Evolutionary conservation across 129 eudicot genomes (phyloP).

Genomic region (Flaveria ramosissima): DNA sequence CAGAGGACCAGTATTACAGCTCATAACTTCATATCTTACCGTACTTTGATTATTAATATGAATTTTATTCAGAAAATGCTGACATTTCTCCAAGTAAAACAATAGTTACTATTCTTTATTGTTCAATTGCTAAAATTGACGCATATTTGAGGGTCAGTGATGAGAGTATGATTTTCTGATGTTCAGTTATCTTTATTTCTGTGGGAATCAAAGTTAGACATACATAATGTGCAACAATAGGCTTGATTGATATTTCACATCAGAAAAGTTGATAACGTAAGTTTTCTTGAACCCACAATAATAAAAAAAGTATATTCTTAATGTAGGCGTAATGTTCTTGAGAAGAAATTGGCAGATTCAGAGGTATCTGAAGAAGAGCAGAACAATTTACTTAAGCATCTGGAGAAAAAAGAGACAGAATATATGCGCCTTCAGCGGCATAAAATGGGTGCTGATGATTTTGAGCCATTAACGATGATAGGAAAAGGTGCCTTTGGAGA

Average conservation of each 20-base stretch:
- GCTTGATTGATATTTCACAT: neutral
- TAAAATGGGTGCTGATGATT: conserved; percentile 26
- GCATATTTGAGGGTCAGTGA: neutral
- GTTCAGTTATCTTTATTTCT: neutral
- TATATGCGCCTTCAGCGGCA: conserved; percentile 26
- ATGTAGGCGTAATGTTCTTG: conserved; percentile 66
- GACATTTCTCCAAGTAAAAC: conserved; percentile 16
- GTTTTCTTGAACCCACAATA: neutral
- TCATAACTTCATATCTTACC: neutral
- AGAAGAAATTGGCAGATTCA: conserved; percentile 77
- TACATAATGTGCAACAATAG: neutral
- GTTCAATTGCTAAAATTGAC: conserved; percentile 8
- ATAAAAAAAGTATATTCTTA: neutral
- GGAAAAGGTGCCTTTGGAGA: conserved; percentile 91
- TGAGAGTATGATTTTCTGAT: conserved; percentile 2
- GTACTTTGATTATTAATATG: neutral
- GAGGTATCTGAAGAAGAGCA: conserved; percentile 65
- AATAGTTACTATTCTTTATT: conserved; percentile 9
- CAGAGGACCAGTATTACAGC: neutral
- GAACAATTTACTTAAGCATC: conserved; percentile 16
- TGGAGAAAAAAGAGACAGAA: conserved; percentile 22
- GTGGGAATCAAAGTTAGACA: neutral
- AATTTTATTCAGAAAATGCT: neutral
- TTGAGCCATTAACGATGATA: conserved; percentile 56
- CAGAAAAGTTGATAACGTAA: neutral